Conservation (phyloP, 345 rosid species). For the Euphorbia peplus region DNA sequence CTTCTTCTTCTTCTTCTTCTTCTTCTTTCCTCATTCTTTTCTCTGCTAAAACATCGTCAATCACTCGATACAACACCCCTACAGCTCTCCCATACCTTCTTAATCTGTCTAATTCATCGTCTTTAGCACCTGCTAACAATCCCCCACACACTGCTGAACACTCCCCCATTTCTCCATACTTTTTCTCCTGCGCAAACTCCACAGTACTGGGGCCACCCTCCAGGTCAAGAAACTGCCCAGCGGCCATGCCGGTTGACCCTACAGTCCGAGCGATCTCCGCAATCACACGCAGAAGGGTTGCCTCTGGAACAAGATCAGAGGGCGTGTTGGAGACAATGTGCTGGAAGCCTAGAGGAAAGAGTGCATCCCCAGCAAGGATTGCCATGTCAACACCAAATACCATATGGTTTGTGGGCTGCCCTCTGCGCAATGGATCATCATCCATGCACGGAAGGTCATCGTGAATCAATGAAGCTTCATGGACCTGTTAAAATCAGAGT, state of each 20-base stretch:
- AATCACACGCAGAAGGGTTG: conserved; percentile 63
- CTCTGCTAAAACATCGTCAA: conserved; percentile 49
- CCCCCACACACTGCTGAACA: conserved; percentile 98
- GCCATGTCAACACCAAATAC: conserved; percentile 76
- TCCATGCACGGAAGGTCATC: conserved; percentile 98
- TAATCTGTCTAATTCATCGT: conserved; percentile 64
- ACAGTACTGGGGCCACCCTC: conserved; percentile 61
- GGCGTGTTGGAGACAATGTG: conserved; percentile 86
- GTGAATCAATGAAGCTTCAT: conserved; percentile 86
- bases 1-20: background rate
- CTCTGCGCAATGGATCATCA: conserved; percentile 74
- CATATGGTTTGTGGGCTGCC: conserved; percentile 85
- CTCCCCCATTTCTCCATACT: conserved; percentile 79
- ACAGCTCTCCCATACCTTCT: conserved; percentile 86
- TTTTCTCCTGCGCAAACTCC: conserved; percentile 78
- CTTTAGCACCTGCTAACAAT: conserved; percentile 71
- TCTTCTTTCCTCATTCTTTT: conserved; percentile 27
- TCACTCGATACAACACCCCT: conserved; percentile 80
- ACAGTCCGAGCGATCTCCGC: conserved; percentile 90
- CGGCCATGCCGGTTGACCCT: conserved; percentile 95
- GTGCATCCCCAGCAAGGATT: conserved; percentile 93
- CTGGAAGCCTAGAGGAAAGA: conserved; percentile 86
- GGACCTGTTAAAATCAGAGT: conserved; percentile 46
- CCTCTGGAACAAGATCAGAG: conserved; percentile 57
- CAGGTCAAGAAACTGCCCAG: conserved; percentile 90